Conservation (phyloP, 768 basidiomycete genomes). For the Gymnopilus dilepis region DNA sequence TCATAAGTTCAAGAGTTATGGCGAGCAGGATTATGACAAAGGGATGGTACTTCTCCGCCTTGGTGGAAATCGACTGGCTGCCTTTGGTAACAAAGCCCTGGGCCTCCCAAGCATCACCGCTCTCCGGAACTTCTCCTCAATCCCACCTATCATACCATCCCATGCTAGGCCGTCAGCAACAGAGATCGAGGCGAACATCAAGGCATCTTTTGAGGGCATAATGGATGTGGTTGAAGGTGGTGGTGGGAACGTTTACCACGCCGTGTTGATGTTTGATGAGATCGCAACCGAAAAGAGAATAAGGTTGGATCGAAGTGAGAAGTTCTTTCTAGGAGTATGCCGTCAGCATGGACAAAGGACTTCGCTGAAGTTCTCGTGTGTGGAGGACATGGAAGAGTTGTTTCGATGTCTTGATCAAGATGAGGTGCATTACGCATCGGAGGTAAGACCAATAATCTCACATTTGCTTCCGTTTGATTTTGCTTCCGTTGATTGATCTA, state of each 20-base stretch:
- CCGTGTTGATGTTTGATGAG: slow-evolving; percentile 25
- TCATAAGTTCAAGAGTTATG: slow-evolving; percentile 26
- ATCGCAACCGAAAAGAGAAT: slow-evolving; percentile 16
- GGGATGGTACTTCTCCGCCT: slow-evolving; percentile 22
- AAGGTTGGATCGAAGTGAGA: slow-evolving; percentile 22
- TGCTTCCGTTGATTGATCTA: no score
- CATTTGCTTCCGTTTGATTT: no score
- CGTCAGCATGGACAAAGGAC: slow-evolving; percentile 12
- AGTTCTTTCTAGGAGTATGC: slow-evolving; percentile 19
- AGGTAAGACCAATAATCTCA: no score
- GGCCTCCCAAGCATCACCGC: slow-evolving; percentile 19
- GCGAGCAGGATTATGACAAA: slow-evolving; percentile 23
- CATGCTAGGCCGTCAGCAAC: neutral
- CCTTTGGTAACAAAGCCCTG: slow-evolving; percentile 26
- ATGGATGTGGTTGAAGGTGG: neutral
- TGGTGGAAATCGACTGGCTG: slow-evolving; percentile 22
- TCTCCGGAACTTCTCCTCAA: slow-evolving; percentile 12
- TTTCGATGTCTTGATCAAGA: neutral
- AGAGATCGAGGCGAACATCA: slow-evolving; percentile 9
- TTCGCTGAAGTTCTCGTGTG: neutral
- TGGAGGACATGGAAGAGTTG: neutral
- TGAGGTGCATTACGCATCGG: neutral
- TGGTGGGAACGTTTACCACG: slow-evolving; percentile 4
- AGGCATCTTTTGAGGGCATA: slow-evolving; percentile 3
- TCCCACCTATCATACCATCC: slow-evolving; percentile 22